Evolutionary conservation across 2,329 filamentous ascomycete species (phyloP).

Genomic region (Aspergillus carbonarius): DNA sequence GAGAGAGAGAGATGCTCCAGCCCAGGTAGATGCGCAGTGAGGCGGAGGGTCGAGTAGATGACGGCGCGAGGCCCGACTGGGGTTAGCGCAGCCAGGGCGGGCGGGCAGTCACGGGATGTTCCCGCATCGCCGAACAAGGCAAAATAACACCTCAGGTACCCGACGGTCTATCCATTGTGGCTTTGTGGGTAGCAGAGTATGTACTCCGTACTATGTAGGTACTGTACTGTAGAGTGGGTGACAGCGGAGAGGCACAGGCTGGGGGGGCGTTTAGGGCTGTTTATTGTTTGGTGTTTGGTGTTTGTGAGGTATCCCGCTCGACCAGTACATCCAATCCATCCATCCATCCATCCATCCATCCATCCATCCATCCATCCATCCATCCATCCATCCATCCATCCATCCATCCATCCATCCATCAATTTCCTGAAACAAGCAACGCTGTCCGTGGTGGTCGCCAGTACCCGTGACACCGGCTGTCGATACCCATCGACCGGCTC

Average conservation of each 20-base stretch:
- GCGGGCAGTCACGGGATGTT: slow-evolving; percentile 31
- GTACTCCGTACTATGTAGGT: too few relatives aligned
- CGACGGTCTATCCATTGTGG: not conserved
- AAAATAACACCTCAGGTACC: not conserved
- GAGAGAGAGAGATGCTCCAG: slow-evolving; percentile 11
- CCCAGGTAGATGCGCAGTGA: slow-evolving; percentile 22
- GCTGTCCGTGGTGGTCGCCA: not conserved
- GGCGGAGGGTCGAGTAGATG: slow-evolving; percentile 26
- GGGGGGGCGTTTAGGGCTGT: not conserved
- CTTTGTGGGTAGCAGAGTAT: not conserved
- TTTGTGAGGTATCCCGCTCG: not conserved
- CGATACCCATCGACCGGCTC: slow-evolving; percentile 6
- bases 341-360: not conserved
- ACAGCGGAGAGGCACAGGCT: slow-evolving; percentile 3
- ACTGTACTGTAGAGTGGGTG: not conserved
- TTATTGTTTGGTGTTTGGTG: not conserved
- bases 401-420: not conserved
- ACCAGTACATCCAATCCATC: not conserved
- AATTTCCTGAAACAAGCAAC: not conserved
- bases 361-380: not conserved
- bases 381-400: too few relatives aligned
- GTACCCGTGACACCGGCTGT: slow-evolving; percentile 5
- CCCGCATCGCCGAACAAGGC: slow-evolving; percentile 3
- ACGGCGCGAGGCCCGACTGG: slow-evolving; percentile 21
- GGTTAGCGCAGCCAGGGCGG: slow-evolving; percentile 24